Conservation (phyloP, 371 early-diverging fungal species). For the Saksenaea oblongispora region DNA sequence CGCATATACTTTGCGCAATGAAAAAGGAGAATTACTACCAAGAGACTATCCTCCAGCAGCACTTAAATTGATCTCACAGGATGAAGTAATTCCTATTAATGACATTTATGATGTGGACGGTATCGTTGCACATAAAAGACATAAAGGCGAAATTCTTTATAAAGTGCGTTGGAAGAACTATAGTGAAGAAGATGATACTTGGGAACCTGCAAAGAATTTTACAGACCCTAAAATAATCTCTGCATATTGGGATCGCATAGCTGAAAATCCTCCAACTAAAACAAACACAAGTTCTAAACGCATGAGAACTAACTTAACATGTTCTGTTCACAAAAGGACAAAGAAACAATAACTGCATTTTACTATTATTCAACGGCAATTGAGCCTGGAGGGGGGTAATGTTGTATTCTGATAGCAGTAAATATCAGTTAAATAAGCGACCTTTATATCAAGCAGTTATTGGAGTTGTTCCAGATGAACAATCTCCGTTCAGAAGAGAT, state of each 20-base stretch:
- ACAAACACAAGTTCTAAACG: too few relatives aligned
- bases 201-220: constrained; percentile 24
- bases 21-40: constrained; percentile 11
- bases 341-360: too few relatives aligned
- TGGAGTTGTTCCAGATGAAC: too few relatives aligned
- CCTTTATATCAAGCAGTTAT: too few relatives aligned
- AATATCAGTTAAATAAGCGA: too few relatives aligned
- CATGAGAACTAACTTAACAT: too few relatives aligned
- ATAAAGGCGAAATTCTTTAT: constrained; percentile 12
- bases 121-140: constrained; percentile 1
- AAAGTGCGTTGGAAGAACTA: constrained; percentile 23
- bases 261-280: background rate
- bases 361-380: too few relatives aligned
- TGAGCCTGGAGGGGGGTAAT: too few relatives aligned
- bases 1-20: constrained; percentile 14
- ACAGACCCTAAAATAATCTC: constrained; percentile 13
- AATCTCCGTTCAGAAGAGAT: too few relatives aligned
- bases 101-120: constrained; percentile 10
- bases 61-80: too few relatives aligned
- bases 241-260: constrained; percentile 11
- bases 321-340: too few relatives aligned
- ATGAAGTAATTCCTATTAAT: background rate
- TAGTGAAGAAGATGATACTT: constrained; percentile 21
- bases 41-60: constrained; percentile 18
- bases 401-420: too few relatives aligned